Conservation (phyloP, 768 basidiomycete species). For the Suillus subluteus region DNA sequence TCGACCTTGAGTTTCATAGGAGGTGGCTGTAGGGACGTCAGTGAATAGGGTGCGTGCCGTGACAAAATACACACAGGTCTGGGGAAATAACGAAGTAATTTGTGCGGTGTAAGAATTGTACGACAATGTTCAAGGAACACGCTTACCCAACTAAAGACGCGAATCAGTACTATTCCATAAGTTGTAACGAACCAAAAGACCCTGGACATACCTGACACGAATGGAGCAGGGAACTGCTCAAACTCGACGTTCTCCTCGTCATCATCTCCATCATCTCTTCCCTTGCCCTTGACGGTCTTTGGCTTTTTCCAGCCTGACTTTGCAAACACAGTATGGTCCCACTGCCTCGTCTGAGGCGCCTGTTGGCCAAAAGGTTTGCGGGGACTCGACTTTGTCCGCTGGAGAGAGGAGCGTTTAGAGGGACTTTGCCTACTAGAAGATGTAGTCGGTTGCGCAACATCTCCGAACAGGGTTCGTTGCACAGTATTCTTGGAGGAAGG, state of each 20-base stretch:
- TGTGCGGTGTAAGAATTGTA: not conserved
- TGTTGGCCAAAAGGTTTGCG: conserved; percentile 54
- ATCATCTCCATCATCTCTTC: conserved; percentile 51
- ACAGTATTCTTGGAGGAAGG: conserved; percentile 43
- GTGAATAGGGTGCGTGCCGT: conserved; percentile 5
- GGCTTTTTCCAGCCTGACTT: conserved; percentile 70
- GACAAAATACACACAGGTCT: conserved; percentile 36
- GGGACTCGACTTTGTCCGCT: conserved; percentile 45
- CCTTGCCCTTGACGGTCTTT: conserved; percentile 55
- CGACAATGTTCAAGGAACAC: conserved; percentile 3
- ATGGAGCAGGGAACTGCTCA: conserved; percentile 85
- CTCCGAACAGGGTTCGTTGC: conserved; percentile 74
- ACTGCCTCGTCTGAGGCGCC: conserved; percentile 73
- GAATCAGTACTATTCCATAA: conserved; percentile 9
- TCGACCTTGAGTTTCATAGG: conserved; percentile 82
- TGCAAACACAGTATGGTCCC: conserved; percentile 91
- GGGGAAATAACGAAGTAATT: conserved; percentile 10
- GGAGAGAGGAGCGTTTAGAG: conserved; percentile 39
- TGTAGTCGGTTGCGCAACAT: conserved; percentile 42
- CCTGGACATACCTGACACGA: conserved; percentile 58
- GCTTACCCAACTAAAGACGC: conserved; percentile 55
- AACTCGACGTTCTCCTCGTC: conserved; percentile 67
- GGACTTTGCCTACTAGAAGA: conserved; percentile 33
- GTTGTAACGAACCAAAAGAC: not conserved
- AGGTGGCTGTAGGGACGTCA: conserved; percentile 49